Base-by-base conservation (phyloP, 2,329 filamentous ascomycete species). In the Coniochaeta hoffmannii region DNA sequence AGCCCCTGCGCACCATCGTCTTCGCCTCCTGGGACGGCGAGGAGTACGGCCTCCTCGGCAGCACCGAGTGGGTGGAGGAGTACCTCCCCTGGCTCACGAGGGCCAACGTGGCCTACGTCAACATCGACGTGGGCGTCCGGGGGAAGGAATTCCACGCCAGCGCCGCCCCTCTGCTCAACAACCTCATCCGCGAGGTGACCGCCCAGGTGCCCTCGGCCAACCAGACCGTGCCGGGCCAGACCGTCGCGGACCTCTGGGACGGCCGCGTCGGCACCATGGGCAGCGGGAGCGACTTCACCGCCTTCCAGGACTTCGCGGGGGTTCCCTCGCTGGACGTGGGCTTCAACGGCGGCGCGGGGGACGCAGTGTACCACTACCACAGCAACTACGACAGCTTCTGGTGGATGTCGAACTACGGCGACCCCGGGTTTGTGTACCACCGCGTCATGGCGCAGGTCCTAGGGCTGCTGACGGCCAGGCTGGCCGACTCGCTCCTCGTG, bases 1-100 rank as follows among this genome's bases (percentile, higher is more conserved):
- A 87, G 68, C 89, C 94, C 0, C 78, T 91, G 19, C 87, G 93
- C 22, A 97, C 93, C 0, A 90, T 97, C 56, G 89, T 97, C 38
- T 93, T 97, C 66, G 91, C 88, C 22, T 87, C 82, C 67, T 90
- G 87, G 87, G 87, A 90, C 59, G 87, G 86, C 31, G 87, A 90
- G 71, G 91, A 96, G 69, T 96, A 96, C 61, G 90, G 88, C 0
- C 78, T 96, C 5, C 71, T 96, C 14, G 92, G 92, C 4, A 90
- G 86, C 54, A 96, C 92, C 0, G 92, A 96, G 66, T 96, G 91
- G 90, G 90, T 96, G 0, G 91, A 96, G 66, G 90, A 96, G 61
- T 90, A 89, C 63, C 71, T 95, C 0, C 87, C 89, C 0, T 96
- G 90, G 90, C 79, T 96, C 12, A 78, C 79, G 2, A 77, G 78